Base-by-base conservation (phyloP, 805 yeast genomes). In the Helenozyma rhizophorensis region DNA sequence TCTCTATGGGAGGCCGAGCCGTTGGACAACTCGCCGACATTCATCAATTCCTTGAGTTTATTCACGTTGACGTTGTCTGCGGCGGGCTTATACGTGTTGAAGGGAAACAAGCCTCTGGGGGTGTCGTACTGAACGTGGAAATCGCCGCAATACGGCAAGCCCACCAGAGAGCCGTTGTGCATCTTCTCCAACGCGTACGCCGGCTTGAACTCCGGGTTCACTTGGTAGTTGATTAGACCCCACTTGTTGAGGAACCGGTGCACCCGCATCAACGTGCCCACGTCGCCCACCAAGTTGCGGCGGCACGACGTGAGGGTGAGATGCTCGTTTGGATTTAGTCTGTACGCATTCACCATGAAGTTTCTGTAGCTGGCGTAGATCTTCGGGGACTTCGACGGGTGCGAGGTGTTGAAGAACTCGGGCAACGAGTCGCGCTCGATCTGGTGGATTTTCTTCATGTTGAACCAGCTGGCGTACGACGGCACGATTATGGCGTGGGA, bases 201-300 rank as follows among this genome's bases (percentile, higher is more conserved):
- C 3, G 94, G 93, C 42, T 80, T 74, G 33, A 79, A 68, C 42
- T 77, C 83, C 1, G 89, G 85, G 53, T 82, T 84, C 2, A 89
- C 94, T 58, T 89, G 97, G 56, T 89, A 89, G 58, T 89, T 89
- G 33, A 89, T 85, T 32, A 89, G 66, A 0, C 97, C 97, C 97
- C 97, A 89, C 55, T 83, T 83, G 47, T 78, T 85, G 37, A 89
- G 63, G 53, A 89, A 88, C 32, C 80, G 72, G 52, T 86, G 95
- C 7, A 89, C 78, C 42, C 96, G 76, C 70, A 88, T 74, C 39
- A 89, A 73, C 0, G 96, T 76, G 2, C 94, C 90, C 6, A 87
- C 95, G 63, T 89, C 97, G 36, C 96, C 95, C 10, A 86, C 88
- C 36, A 89, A 69, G 47, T 86, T 86, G 48, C 97, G 78, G 54